Percentiles rank a stretch among this genome's conserved stretches.
These are phyloP conservation scores for Hypoxylon sp. DNA, from an alignment of 2,329 filamentous ascomycete species.

Conservation along the genomic window DNA sequence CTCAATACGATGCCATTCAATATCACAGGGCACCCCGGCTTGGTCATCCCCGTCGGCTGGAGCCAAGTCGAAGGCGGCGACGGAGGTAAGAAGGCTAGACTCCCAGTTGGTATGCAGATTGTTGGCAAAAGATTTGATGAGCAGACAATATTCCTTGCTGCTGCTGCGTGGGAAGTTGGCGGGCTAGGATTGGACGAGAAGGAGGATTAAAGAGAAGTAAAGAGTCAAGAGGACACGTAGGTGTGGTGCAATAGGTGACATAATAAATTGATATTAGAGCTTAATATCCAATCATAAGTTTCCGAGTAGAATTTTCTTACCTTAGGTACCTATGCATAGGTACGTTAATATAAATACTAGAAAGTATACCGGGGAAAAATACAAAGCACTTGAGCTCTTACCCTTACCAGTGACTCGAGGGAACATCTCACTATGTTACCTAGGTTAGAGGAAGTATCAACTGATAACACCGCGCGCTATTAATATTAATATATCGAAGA, in stretches of 20 bases:
- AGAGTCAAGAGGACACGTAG: neutral
- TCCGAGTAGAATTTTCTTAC: neutral
- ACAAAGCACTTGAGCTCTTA: neutral
- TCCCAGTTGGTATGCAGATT: constrained; percentile 55
- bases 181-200: constrained; percentile 52
- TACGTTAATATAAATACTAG: too few relatives aligned
- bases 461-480: neutral
- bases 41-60: constrained; percentile 63
- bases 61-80: constrained; percentile 40
- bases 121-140: constrained; percentile 53
- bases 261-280: neutral
- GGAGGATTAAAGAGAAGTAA: neutral
- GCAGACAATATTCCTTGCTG: constrained; percentile 51
- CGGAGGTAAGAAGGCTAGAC: constrained; percentile 41
- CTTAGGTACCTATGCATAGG: too few relatives aligned
- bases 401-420: neutral
- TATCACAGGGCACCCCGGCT: constrained; percentile 64
- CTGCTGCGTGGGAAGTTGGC: constrained; percentile 53
- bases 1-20: constrained; percentile 65
- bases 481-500: neutral
- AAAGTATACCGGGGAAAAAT: too few relatives aligned
- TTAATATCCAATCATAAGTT: neutral
- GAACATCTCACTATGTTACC: neutral
- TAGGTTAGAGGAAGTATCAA: neutral
- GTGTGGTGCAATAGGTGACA: constrained; percentile 3